A percentile compares a stretch with the other conserved stretches of the same genome.
phyloP scores from a whole-genome alignment of 345 rosid genomes.

The Pugionium dolabratum region DNA sequence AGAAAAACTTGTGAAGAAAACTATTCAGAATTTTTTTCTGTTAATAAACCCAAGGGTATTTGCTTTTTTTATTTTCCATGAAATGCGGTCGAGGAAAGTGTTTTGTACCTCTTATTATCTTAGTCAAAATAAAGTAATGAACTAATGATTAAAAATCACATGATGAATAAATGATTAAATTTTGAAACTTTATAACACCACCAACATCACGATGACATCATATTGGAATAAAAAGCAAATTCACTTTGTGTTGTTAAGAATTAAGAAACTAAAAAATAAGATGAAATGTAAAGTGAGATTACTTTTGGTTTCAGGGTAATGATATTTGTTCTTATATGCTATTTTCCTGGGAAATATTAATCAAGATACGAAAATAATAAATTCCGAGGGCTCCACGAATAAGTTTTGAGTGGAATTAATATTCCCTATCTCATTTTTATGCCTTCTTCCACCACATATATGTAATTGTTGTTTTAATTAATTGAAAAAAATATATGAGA shows the following conservation, averaged over 20 bases:
- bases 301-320: conserved; percentile 26
- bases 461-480: background rate
- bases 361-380: conserved; percentile 25
- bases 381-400: conserved; percentile 37
- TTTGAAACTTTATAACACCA: conserved; percentile 5
- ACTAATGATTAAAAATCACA: conserved; percentile 28
- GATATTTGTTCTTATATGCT: conserved; percentile 22
- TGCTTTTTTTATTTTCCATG: conserved; percentile 28
- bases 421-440: conserved; percentile 18
- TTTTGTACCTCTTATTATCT: conserved; percentile 20
- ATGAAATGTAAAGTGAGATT: conserved; percentile 13
- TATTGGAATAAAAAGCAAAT: conserved; percentile 2
- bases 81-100: conserved; percentile 42
- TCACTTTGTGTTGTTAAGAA: background rate
- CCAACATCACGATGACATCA: conserved; percentile 39
- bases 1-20: conserved; percentile 12
- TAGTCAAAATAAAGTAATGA: conserved; percentile 16
- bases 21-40: background rate
- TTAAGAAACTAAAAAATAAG: background rate
- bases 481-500: too few relatives aligned
- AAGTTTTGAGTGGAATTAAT: conserved; percentile 27
- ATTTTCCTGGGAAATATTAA: conserved; percentile 35
- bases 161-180: conserved; percentile 25
- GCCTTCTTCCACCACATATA: conserved; percentile 13
- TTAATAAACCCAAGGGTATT: background rate